Base-by-base conservation (phyloP, 2,329 filamentous ascomycete genomes). In the Fusarium zealandicum region DNA sequence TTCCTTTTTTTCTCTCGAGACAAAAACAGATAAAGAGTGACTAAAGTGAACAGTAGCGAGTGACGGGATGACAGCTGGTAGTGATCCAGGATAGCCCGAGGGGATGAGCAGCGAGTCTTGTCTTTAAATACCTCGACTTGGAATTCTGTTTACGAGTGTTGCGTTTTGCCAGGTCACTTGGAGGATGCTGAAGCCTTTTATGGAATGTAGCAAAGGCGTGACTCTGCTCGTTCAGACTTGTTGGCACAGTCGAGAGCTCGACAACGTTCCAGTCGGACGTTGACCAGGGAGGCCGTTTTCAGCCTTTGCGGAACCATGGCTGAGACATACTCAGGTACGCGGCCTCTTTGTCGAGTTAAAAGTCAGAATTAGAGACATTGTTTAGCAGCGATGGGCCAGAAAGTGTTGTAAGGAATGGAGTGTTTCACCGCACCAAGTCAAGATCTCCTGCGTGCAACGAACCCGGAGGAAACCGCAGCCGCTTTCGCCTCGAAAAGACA, bases 1-100 rank as follows among this genome's bases (percentile, higher is more conserved):
- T 17, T 8, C 37, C 46, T n/a, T 17, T 61, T 17, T 8, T 40
- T 50, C 12, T 17, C 43, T 13, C 59, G 48, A 42, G 28, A 62
- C 58, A 51, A 62, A 47, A 28, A 28, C 14, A 39, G 17, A 30
- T 47, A 52, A 44, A 48, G 49, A 61, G 45, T 62, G 43, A 37
- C 49, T 27, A 31, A 41, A 61, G 30, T 30, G 31, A 48, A 54
- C 10, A 5, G 5, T 54, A 39, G 35, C 50, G 58, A 59, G 31
- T 41, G 58, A 43, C 27, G 39, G 13, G 17, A 11, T 50, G 35
- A 44, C 18, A 30, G 31, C 16, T 39, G 14, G 13, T 39, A 31
- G 31, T 20, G 25, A 37, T 57, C 27, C 37, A 22, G 16, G 36
- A 30, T 13, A 27, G 27, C n/a, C 30, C 12, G 33, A 11, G n/a